Conservation (phyloP, 1,284 basidiomycete genomes). For the Exsudoporus floridanus region DNA sequence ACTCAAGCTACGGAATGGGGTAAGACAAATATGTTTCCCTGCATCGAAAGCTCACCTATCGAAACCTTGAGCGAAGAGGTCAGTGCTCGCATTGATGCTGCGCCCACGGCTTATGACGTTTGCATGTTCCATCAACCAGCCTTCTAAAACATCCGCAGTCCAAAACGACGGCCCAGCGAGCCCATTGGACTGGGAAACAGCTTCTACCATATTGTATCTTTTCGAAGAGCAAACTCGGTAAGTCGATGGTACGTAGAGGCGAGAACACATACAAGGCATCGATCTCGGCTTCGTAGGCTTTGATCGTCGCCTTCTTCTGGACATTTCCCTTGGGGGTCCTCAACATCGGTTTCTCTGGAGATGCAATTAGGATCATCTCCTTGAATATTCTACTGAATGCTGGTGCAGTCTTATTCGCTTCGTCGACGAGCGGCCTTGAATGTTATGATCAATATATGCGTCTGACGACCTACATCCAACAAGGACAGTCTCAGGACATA, state of each 20-base stretch:
- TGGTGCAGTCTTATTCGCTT: conserved; percentile 24
- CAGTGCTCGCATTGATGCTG: neutral
- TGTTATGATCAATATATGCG: neutral
- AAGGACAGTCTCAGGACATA: neutral
- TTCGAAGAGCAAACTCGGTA: neutral
- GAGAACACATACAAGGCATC: conserved; percentile 15
- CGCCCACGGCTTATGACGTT: neutral
- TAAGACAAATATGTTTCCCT: neutral
- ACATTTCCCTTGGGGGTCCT: conserved; percentile 23
- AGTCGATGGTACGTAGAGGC: no score
- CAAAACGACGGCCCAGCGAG: neutral
- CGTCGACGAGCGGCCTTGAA: conserved; percentile 22
- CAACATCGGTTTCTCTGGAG: conserved; percentile 17
- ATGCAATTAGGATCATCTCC: conserved; percentile 24
- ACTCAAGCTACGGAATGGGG: conserved; percentile 1
- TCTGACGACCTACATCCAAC: neutral
- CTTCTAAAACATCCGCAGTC: neutral
- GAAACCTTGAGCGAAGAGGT: conserved; percentile 16
- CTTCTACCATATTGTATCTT: conserved; percentile 3
- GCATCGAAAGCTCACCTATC: conserved; percentile 5
- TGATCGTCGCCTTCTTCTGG: conserved; percentile 17
- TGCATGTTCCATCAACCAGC: conserved; percentile 5
- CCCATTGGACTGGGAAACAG: neutral
- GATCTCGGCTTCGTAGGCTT: conserved; percentile 23
- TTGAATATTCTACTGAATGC: conserved; percentile 30